phyloP scores from a whole-genome alignment of 306 rosid species.

The Fagus sylvatica region DNA sequence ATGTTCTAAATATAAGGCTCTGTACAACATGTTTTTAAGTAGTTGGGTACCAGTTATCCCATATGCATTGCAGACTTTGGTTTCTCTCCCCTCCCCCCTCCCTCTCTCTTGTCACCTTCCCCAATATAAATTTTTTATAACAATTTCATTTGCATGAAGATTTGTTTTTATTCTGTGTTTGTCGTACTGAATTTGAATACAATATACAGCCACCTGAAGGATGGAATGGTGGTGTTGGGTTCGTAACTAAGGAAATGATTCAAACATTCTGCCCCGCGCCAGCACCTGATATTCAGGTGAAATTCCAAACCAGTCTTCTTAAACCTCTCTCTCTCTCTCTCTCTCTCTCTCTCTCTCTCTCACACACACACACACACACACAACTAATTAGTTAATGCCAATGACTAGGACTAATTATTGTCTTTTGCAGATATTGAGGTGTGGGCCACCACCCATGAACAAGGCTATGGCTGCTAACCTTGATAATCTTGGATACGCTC shows the following conservation, averaged over 20 bases:
- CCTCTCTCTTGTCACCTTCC: too few species aligned
- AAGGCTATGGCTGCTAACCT: conserved; percentile 52
- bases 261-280: conserved; percentile 49
- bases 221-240: conserved; percentile 61
- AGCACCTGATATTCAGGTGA: conserved; percentile 48
- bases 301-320: neutral
- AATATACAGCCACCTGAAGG: conserved; percentile 46
- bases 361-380: too few species aligned
- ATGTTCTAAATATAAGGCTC: too few species aligned
- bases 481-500: conserved; percentile 36
- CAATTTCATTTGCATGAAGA: neutral
- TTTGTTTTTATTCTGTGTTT: neutral
- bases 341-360: neutral
- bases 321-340: neutral
- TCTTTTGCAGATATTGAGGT: conserved; percentile 42
- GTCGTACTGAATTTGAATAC: neutral
- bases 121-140: neutral
- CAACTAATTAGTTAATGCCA: neutral
- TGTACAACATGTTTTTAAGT: too few species aligned
- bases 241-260: conserved; percentile 49
- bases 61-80: too few species aligned
- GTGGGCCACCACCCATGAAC: conserved; percentile 64
- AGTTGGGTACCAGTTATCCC: too few species aligned
- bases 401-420: neutral
- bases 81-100: too few species aligned